These are phyloP conservation scores for Hagleromyces aurorensis DNA, from an alignment of 805 yeast species.

Conservation along the genomic window DNA sequence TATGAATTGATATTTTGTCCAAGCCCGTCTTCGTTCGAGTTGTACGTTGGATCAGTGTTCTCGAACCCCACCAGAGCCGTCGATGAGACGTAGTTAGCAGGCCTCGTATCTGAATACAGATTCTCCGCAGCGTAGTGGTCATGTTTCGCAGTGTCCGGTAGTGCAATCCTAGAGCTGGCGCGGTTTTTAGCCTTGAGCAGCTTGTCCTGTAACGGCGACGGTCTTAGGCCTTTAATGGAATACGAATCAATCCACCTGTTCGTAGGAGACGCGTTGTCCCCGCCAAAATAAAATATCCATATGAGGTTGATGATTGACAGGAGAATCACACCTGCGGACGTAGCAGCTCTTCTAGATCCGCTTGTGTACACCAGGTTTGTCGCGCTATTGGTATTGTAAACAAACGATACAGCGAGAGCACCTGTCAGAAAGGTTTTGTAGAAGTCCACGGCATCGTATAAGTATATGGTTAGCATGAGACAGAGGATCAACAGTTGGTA, in stretches of 20 bases:
- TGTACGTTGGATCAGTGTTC: slow-evolving; percentile 33
- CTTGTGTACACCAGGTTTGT: slow-evolving; percentile 68
- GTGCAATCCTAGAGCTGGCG: slow-evolving; percentile 5
- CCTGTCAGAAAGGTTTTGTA: slow-evolving; percentile 46
- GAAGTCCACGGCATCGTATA: slow-evolving; percentile 55
- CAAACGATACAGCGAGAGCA: slow-evolving; percentile 55
- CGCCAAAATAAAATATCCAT: slow-evolving; percentile 87
- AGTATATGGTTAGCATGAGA: slow-evolving; percentile 44
- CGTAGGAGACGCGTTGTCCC: slow-evolving; percentile 81
- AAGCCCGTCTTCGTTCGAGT: too few relatives aligned
- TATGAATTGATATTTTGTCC: slow-evolving; percentile 2
- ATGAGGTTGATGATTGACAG: slow-evolving; percentile 72
- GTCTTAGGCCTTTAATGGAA: slow-evolving; percentile 45
- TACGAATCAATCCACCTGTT: slow-evolving; percentile 81
- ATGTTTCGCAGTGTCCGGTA: slow-evolving; percentile 12
- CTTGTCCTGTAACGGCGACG: slow-evolving; percentile 28
- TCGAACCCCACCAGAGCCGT: slow-evolving; percentile 56
- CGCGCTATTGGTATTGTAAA: slow-evolving; percentile 79
- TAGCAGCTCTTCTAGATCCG: slow-evolving; percentile 65
- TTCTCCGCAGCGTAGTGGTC: slow-evolving; percentile 6
- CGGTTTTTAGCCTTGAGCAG: slow-evolving; percentile 22
- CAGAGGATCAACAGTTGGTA: slow-evolving; percentile 60
- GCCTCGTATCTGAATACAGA: slow-evolving; percentile 13
- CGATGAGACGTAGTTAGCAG: slow-evolving; percentile 37
- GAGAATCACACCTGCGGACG: slow-evolving; percentile 87